phyloP scores from a whole-genome alignment of 2,329 filamentous ascomycete genomes.

The Ceratocystis destructans region DNA sequence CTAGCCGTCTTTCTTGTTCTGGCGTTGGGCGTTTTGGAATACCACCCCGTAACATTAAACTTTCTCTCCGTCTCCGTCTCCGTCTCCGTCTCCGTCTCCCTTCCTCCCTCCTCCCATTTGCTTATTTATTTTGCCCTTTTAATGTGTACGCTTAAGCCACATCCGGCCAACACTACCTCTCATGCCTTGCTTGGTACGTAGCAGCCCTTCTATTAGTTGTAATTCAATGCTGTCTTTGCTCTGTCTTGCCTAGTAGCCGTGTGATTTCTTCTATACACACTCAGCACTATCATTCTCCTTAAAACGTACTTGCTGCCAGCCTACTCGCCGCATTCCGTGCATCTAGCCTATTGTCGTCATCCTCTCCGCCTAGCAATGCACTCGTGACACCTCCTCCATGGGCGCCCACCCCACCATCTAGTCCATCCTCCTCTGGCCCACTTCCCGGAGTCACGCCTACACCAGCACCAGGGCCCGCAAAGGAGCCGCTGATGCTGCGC shows the following conservation, averaged over 20 bases:
- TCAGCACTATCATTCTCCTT: constrained; percentile 20
- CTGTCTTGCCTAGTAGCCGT: neutral
- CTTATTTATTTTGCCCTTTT: neutral
- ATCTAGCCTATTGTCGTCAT: constrained; percentile 87
- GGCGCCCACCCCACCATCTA: constrained; percentile 23
- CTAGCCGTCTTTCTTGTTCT: neutral
- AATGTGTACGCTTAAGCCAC: too few species aligned
- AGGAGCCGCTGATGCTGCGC: constrained; percentile 59
- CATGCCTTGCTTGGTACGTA: neutral
- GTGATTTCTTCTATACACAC: neutral
- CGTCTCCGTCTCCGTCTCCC: neutral
- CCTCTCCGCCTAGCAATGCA: constrained; percentile 55
- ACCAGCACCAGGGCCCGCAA: constrained; percentile 37
- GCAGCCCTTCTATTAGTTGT: neutral
- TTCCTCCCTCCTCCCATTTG: neutral
- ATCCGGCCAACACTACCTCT: neutral
- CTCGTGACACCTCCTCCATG: constrained; percentile 31
- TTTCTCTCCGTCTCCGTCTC: neutral
- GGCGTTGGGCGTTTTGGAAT: neutral
- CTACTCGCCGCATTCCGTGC: constrained; percentile 89
- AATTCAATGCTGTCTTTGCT: neutral
- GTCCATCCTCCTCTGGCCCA: constrained; percentile 17
- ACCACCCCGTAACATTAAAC: neutral
- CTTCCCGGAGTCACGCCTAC: constrained; percentile 17
- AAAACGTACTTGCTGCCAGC: constrained; percentile 89